These are phyloP conservation scores for Suillus hirtellus DNA, from an alignment of 768 basidiomycete species.

Conservation along the genomic window DNA sequence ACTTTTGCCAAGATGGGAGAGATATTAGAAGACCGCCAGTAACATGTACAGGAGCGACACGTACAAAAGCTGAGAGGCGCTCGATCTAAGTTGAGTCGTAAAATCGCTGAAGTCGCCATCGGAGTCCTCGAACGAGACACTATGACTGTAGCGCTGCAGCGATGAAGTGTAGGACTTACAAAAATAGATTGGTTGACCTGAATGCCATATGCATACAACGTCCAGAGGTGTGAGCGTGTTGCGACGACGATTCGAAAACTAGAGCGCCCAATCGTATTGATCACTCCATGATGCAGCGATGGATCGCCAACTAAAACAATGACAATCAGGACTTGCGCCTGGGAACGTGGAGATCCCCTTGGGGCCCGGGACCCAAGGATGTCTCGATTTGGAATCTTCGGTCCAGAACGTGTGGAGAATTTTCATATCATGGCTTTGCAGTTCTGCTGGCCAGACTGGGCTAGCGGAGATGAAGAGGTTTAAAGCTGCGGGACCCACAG, in stretches of 20 bases:
- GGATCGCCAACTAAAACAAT: constrained; percentile 1
- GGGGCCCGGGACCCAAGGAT: not conserved
- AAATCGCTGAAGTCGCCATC: not conserved
- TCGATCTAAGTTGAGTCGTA: not conserved
- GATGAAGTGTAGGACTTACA: not conserved
- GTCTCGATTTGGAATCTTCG: not conserved
- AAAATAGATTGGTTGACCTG: not conserved
- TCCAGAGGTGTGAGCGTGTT: not conserved
- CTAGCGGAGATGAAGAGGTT: not conserved
- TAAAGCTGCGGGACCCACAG: not conserved
- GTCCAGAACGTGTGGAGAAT: not conserved
- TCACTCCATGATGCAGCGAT: constrained; percentile 3
- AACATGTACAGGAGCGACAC: not conserved
- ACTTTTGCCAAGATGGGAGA: not conserved
- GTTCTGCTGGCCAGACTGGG: not conserved
- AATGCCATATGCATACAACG: not conserved
- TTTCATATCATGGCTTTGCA: not conserved
- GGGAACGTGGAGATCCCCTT: constrained; percentile 1
- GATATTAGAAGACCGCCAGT: not conserved
- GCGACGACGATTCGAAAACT: not conserved
- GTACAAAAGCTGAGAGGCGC: not conserved
- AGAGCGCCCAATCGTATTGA: not conserved
- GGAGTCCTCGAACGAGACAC: not conserved
- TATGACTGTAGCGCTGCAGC: not conserved
- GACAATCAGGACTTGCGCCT: constrained; percentile 4